Evolutionary conservation across 805 yeast species (phyloP), one percentile per base, ranked within the genome.

Genomic region (Pichia rugopelliculosa): DNA sequence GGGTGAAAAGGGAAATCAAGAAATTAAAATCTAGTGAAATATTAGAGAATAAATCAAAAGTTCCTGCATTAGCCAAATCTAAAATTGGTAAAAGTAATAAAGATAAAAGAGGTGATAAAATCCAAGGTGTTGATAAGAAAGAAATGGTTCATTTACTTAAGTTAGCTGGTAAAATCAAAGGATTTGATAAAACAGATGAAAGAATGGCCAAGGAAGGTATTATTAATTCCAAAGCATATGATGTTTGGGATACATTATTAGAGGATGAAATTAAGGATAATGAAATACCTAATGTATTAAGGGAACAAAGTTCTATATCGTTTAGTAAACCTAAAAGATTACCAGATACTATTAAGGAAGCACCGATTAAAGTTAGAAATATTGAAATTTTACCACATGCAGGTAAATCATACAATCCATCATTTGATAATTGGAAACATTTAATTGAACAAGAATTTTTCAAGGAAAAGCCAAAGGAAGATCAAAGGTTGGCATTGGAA

Each of bases 401-500:
- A 2, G 98, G 98, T 47, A 86, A 84, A 63, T 90, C 98, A 2
- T 93, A 88, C 61, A 93, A 93, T 61, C 99, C 99, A 23, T 75
- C 91, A 12, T 71, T 82, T 53, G 84, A 82, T 47, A 79, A 85
- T 24, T 93, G 99, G 99, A 79, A 80, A 56, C 66, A 65, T 18
- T 73, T 90, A 56, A 77, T 93, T 45, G 70, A 77, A 45, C 69
- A 72, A 46, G 97, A 89, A 65, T 82, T 74, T 56, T 73, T 62
- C 45, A 70, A 72, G 46, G 95, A 88, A 59, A 77, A 79, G 58
- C 72, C 76, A 43, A 76, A 73, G 47, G 96, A 87, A 57, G 78
- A 79, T 50, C 74, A 79, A 57, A 75, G 84, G 58, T 65, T 76
- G 46, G 73, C 74, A 46, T 70, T 86, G 48, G 79, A 76, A 57